These are phyloP conservation scores for Stagonosporopsis rhizophila DNA, from an alignment of 2,329 filamentous ascomycete genomes.

Conservation along the genomic window DNA sequence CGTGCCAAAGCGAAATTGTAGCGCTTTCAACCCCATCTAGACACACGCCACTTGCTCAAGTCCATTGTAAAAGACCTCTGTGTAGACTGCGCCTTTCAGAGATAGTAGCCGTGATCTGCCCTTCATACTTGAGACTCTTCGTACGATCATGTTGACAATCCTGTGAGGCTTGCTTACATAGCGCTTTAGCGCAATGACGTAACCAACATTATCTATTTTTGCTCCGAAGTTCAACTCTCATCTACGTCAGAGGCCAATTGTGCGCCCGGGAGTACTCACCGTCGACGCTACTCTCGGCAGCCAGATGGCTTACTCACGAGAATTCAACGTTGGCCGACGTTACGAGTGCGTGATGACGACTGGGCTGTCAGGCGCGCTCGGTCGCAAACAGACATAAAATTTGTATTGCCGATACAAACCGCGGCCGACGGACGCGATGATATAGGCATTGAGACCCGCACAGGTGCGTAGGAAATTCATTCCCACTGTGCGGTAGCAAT, in stretches of 20 bases:
- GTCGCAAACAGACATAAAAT: slow-evolving; percentile 9
- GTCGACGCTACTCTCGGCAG: neutral
- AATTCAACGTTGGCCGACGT: neutral
- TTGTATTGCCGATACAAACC: slow-evolving; percentile 14
- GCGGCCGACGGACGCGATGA: neutral
- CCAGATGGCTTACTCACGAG: neutral
- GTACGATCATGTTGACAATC: neutral
- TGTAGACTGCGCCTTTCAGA: neutral
- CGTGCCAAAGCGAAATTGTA: too few relatives aligned
- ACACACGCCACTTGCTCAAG: neutral
- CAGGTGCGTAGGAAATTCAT: neutral
- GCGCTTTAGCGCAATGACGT: slow-evolving; percentile 9
- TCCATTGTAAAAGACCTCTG: neutral
- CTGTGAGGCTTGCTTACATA: slow-evolving; percentile 2
- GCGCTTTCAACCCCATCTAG: neutral
- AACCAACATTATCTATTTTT: neutral
- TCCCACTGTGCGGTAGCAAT: neutral
- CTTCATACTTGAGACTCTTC: neutral
- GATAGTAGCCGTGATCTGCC: neutral
- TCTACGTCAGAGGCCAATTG: slow-evolving; percentile 3
- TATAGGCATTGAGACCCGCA: neutral
- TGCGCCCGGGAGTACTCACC: neutral
- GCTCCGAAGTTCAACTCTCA: neutral
- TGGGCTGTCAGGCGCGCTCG: neutral
- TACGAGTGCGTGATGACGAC: neutral